Evolutionary conservation across 345 rosid species (phyloP), one percentile per base, ranked within the genome.

Genomic region (Citrus reticulata): DNA sequence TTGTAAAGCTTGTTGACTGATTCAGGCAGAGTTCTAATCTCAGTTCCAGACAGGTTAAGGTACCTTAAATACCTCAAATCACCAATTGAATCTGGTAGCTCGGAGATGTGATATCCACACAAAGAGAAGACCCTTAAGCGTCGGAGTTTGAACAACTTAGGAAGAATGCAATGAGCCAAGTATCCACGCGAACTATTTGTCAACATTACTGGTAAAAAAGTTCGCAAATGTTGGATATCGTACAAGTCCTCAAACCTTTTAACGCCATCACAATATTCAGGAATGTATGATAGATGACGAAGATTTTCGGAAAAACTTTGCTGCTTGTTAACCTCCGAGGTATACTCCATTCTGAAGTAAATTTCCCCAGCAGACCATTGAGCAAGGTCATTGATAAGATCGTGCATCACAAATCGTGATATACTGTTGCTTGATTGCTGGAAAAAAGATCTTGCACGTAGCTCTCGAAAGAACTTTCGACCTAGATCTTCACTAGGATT

Each of bases 161-260:
- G 24, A 72, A 55, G 16, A 11, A 51, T 14, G 1, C 6, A 4
- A 51, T 0, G 24, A 54, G 65, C 4, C 7, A 60, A 8, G 4
- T 4, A 30, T 1, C 27, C 1, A 0, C 0, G 0, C 13, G 0
- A 0, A 1, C 7, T 6, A 0, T 7, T 22, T 19, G 68, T 3
- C 6, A 19, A 17, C 2, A 0, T 2, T 7, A 49, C 8, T 5
- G 63, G 63, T 14, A 73, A 11, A 35, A 74, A 35, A 1, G 78
- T 64, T 11, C 78, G n/a, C 39, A 79, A 51, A 14, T 20, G 10
- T 17, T 63, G 39, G 16, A 9, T 19, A n/a, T 73, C 13, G 4
- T 27, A 0, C 4, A 79, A 27, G 40, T 17, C 32, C 4, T 16
- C 60, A 65, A 64, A 63, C 27, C 57, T 79, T 34, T 49, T 7